Percentiles rank a stretch among this genome's conserved stretches.
These are phyloP conservation scores for Cercospora beticola DNA, from an alignment of 2,329 filamentous ascomycete genomes.

Conservation along the genomic window DNA sequence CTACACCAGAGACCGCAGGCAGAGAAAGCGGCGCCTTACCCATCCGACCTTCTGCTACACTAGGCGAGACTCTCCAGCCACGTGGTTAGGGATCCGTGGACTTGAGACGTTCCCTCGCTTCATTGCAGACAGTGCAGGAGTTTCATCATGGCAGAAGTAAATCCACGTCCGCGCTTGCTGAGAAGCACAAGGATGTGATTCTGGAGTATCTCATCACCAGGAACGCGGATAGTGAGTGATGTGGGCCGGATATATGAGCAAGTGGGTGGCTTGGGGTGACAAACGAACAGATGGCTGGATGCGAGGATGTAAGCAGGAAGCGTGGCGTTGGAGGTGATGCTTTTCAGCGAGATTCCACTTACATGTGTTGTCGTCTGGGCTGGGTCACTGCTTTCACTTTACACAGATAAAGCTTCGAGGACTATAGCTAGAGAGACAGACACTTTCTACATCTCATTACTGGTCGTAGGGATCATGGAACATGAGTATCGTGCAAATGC, in stretches of 20 bases:
- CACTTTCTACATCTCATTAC: background rate
- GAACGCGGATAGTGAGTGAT: background rate
- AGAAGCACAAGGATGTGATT: background rate
- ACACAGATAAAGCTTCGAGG: background rate
- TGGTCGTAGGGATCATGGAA: background rate
- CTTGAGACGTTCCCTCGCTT: background rate
- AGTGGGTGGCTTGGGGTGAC: background rate
- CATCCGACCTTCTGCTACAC: background rate
- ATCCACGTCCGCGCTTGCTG: constrained; percentile 1
- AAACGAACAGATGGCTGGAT: background rate
- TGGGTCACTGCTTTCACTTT: background rate
- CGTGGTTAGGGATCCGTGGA: constrained; percentile 9
- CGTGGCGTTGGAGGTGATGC: background rate
- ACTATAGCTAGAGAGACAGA: background rate
- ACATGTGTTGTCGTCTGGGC: background rate
- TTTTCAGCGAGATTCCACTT: background rate
- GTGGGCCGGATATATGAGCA: background rate
- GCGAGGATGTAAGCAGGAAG: background rate
- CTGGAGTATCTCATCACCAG: background rate
- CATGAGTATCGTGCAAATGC: background rate
- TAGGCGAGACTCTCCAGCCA: background rate
- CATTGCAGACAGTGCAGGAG: constrained; percentile 3
- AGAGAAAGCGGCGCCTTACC: constrained; percentile 14
- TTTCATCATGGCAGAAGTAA: constrained; percentile 1
- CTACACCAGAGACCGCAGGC: constrained; percentile 18